These are phyloP conservation scores for Penicillium antarcticum DNA, from an alignment of 495 filamentous ascomycete genomes.

Conservation along the genomic window DNA sequence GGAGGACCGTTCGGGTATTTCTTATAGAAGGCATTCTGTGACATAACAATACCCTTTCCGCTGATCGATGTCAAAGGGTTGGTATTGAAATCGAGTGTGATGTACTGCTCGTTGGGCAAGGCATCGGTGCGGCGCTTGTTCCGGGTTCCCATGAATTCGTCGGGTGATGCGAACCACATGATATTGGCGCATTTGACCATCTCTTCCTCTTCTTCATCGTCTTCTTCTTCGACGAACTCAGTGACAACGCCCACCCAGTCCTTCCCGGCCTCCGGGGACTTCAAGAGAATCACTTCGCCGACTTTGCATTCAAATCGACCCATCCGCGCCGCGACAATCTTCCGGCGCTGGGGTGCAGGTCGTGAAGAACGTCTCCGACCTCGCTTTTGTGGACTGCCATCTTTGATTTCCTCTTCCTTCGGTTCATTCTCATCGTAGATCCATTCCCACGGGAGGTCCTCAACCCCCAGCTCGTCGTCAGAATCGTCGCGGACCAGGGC, in stretches of 20 bases:
- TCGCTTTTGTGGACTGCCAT: conserved; percentile 24
- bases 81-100: conserved; percentile 77
- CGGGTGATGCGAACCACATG: conserved; percentile 88
- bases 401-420: conserved; percentile 16
- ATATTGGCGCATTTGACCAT: conserved; percentile 64
- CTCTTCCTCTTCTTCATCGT: conserved; percentile 51
- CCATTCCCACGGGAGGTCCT: conserved; percentile 92
- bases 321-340: conserved; percentile 79
- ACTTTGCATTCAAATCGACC: conserved; percentile 77
- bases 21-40: conserved; percentile 58
- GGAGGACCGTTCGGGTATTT: conserved; percentile 77
- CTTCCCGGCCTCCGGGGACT: conserved; percentile 76
- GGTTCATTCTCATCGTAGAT: conserved; percentile 57
- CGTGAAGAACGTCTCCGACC: conserved; percentile 30
- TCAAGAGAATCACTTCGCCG: conserved; percentile 82
- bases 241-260: conserved; percentile 89
- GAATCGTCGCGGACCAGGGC: conserved; percentile 79
- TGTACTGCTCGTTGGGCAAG: conserved; percentile 85
- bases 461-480: conserved; percentile 84
- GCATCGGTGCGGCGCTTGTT: conserved; percentile 82
- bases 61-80: conserved; percentile 89
- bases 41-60: conserved; percentile 79
- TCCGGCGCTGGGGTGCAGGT: conserved; percentile 28
- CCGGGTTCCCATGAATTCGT: conserved; percentile 72
- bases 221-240: conserved; percentile 68